Evolutionary conservation across 2,329 filamentous ascomycete species (phyloP).

Genomic region (Aspergillus sp.): DNA sequence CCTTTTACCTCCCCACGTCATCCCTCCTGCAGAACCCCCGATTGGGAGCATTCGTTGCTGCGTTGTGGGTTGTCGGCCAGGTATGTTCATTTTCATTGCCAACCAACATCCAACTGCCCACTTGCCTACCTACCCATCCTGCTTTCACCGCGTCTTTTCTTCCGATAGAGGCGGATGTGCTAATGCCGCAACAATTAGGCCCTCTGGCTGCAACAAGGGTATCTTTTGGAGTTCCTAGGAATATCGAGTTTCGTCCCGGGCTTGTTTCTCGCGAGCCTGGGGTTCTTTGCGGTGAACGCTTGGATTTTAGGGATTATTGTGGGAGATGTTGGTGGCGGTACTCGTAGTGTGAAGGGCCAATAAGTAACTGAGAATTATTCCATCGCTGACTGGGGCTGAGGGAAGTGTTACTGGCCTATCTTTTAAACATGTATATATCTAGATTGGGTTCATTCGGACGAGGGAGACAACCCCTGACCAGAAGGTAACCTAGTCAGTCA

Average conservation of each 20-base stretch:
- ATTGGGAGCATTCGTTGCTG: conserved; percentile 64
- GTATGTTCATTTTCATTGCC: conserved; percentile 29
- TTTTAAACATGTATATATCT: no score
- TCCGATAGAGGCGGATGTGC: not conserved
- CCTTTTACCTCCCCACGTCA: conserved; percentile 82
- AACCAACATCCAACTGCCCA: not conserved
- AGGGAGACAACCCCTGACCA: no score
- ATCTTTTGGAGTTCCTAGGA: conserved; percentile 75
- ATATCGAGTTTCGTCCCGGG: conserved; percentile 81
- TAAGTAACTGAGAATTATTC: not conserved
- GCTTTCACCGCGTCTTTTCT: not conserved
- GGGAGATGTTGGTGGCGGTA: conserved; percentile 54
- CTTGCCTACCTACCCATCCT: not conserved
- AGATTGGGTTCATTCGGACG: no score
- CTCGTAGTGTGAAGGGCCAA: no score
- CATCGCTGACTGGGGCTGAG: no score
- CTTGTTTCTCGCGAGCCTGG: conserved; percentile 71
- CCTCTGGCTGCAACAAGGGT: conserved; percentile 74
- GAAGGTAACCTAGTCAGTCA: no score
- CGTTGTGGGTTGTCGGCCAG: conserved; percentile 75
- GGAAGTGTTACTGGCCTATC: no score
- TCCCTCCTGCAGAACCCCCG: conserved; percentile 62
- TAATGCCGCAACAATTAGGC: conserved; percentile 38
- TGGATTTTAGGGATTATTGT: conserved; percentile 85
- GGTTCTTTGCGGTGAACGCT: conserved; percentile 82